phyloP scores from a whole-genome alignment of 805 yeast species.

The Ogataea nitratoaversa region DNA sequence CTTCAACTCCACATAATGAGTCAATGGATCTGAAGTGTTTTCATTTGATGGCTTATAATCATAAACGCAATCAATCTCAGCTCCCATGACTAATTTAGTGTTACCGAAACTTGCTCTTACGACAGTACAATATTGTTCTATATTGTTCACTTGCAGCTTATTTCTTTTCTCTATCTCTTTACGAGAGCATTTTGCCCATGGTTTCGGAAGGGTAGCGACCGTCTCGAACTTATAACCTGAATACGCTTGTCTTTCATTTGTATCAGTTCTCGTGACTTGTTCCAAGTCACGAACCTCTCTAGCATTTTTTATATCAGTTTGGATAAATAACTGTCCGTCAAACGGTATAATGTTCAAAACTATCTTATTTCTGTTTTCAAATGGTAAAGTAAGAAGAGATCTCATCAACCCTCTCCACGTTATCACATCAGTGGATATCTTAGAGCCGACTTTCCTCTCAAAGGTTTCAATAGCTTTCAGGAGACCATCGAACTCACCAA shows the following conservation, averaged over 20 bases:
- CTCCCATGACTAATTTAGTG: slow-evolving; percentile 65
- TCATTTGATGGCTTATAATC: slow-evolving; percentile 57
- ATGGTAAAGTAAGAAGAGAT: slow-evolving; percentile 64
- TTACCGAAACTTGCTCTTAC: slow-evolving; percentile 82
- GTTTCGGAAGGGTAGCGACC: slow-evolving; percentile 67
- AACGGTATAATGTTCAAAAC: slow-evolving; percentile 61
- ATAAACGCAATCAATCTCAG: slow-evolving; percentile 89
- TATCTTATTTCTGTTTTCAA: slow-evolving; percentile 50
- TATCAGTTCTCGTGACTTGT: slow-evolving; percentile 30
- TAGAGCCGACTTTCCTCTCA: slow-evolving; percentile 48
- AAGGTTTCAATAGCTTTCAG: slow-evolving; percentile 49
- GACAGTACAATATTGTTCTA: slow-evolving; percentile 76
- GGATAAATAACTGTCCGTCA: slow-evolving; percentile 73
- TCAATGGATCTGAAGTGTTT: slow-evolving; percentile 42
- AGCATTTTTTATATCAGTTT: slow-evolving; percentile 33
- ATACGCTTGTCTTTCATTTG: slow-evolving; percentile 40
- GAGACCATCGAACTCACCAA: slow-evolving; percentile 53
- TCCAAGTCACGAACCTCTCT: slow-evolving; percentile 29
- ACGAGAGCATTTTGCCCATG: slow-evolving; percentile 69
- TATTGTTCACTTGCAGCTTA: slow-evolving; percentile 57
- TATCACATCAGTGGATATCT: slow-evolving; percentile 59
- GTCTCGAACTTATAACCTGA: slow-evolving; percentile 86
- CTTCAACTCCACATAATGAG: slow-evolving; percentile 83
- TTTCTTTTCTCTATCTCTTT: slow-evolving; percentile 62
- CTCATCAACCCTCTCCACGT: slow-evolving; percentile 87